Base-by-base conservation (phyloP, 2,329 filamentous ascomycete genomes). In the Eutypella sp. region DNA sequence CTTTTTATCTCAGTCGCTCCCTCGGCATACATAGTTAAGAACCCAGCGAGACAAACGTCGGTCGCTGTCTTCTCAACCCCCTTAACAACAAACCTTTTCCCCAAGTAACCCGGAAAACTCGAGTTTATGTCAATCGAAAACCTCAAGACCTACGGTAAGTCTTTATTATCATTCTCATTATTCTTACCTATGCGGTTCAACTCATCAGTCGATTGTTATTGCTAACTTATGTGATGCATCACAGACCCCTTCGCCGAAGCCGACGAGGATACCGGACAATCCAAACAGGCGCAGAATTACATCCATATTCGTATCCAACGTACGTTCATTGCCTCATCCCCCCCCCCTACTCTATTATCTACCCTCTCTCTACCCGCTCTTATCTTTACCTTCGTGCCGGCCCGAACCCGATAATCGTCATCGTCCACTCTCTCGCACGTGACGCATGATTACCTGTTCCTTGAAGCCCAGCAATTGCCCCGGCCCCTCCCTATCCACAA, bases 161-260 rank as follows among this genome's bases (percentile, higher is more conserved):
- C 13, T n/a, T 68, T 87, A 78, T 40, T n/a, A 18, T 36, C 42
- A 36, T 45, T 15, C 24, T n/a, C 19, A n/a, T 36, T 31, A 40
- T 3, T n/a, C 44, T 16, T 34, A 24, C 3, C 40, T 18, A 34
- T 33, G 4, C n/a, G 42, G 13, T n/a, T 19, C 7, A 36, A 19
- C 25, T 33, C 11, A 29, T 11, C 29, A 33, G 16, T 33, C 11
- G 5, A 33, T 15, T 4, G 29, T 33, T 9, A n/a, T 39, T 11
- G 18, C 65, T 68, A 48, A 67, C 56, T n/a, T n/a, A 15, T 20
- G 34, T 40, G 13, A 34, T 20, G 33, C 15, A 36, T 16, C 25
- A 61, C 67, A 96, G 93, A 99, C 86, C 93, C 93, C 87, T 99
- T 99, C 89, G 93, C 93, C 86, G 93, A 97, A 89, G 93, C 91